Conservation (phyloP, 148 eudicot genomes). For the Fagopyrum homotropicum region DNA sequence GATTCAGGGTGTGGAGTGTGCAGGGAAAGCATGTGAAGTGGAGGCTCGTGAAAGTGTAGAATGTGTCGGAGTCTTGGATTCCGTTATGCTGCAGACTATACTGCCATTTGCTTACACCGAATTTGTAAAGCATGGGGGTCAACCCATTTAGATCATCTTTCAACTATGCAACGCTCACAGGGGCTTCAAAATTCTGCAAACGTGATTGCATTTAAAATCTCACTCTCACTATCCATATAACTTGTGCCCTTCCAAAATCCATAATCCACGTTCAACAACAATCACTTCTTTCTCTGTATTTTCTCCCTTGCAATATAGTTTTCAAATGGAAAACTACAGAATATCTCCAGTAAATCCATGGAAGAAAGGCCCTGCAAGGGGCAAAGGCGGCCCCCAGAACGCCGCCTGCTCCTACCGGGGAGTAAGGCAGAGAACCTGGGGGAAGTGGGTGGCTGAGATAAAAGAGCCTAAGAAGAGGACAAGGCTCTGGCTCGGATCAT, state of each 20-base stretch:
- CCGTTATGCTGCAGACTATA: not conserved
- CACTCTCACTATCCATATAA: constrained; percentile 1
- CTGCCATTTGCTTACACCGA: not conserved
- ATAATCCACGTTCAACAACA: not conserved
- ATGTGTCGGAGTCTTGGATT: constrained; percentile 5
- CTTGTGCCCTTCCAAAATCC: not conserved
- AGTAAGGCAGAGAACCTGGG: constrained; percentile 90
- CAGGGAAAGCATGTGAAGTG: constrained; percentile 7
- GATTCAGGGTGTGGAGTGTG: constrained; percentile 8
- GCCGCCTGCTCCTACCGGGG: constrained; percentile 78
- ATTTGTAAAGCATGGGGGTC: too few relatives aligned
- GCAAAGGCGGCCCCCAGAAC: constrained; percentile 92
- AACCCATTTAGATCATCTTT: not conserved
- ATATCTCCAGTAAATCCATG: constrained; percentile 64
- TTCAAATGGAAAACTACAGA: constrained; percentile 47
- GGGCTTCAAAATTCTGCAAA: constrained; percentile 27
- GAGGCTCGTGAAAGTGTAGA: constrained; percentile 11
- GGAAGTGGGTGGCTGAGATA: constrained; percentile 96
- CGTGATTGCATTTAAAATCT: constrained; percentile 40
- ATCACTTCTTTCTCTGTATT: not conserved
- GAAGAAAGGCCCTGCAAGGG: constrained; percentile 92
- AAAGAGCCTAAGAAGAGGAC: constrained; percentile 92
- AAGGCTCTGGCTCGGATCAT: constrained; percentile 89
- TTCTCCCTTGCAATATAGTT: not conserved
- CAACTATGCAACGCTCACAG: constrained; percentile 10